phyloP scores from a whole-genome alignment of 2,329 filamentous ascomycete genomes.

The Zasmidium angulare region DNA sequence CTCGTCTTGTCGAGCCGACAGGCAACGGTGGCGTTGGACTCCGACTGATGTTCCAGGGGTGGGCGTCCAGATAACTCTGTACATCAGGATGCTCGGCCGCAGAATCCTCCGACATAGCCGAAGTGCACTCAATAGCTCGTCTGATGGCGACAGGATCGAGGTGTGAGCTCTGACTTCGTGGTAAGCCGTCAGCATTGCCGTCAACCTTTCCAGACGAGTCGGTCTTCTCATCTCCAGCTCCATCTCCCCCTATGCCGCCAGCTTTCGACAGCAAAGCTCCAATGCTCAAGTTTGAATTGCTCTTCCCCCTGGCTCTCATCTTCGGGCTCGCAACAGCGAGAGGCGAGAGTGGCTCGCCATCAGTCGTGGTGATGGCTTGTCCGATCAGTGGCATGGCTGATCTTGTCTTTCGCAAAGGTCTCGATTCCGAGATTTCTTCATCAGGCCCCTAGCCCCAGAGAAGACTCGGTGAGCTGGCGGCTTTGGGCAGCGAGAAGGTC shows the following conservation, averaged over 20 bases:
- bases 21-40: constrained; percentile 3
- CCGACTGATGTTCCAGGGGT: constrained; percentile 4
- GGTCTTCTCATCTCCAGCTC: neutral
- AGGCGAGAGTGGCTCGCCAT: neutral
- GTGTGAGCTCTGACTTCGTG: constrained; percentile 4
- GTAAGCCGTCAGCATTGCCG: neutral
- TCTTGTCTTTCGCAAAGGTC: constrained; percentile 1
- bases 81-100: neutral
- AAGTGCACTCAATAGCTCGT: constrained; percentile 3
- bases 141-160: constrained; percentile 3
- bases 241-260: neutral
- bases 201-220: neutral
- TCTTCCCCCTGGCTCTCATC: constrained; percentile 4
- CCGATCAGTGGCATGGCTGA: neutral
- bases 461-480: constrained; percentile 3
- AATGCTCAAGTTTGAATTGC: constrained; percentile 7
- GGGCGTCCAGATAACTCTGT: neutral
- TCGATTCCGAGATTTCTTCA: neutral
- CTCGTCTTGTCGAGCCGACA: neutral
- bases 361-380: constrained; percentile 1
- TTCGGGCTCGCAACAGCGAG: neutral
- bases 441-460: neutral
- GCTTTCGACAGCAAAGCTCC: neutral
- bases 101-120: neutral
- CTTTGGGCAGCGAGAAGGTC: neutral